These are phyloP conservation scores for Fusarium goolgardi DNA, from an alignment of 2,329 filamentous ascomycete species.

Conservation along the genomic window DNA sequence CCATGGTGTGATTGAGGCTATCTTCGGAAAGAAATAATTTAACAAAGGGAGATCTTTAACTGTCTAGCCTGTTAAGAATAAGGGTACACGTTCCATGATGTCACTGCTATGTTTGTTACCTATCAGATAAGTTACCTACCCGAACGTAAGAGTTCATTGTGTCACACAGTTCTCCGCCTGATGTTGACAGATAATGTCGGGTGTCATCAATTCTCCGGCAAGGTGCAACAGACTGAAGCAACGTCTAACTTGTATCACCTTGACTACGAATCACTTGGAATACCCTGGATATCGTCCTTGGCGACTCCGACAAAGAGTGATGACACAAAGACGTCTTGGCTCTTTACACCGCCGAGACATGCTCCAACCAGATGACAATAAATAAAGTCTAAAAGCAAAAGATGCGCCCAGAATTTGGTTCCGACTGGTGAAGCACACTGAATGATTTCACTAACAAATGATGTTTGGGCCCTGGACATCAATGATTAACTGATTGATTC, in stretches of 20 bases:
- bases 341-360: not conserved
- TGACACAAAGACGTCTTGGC: conserved; percentile 1
- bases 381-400: no score
- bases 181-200: not conserved
- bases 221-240: not conserved
- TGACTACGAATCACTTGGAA: not conserved
- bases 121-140: no score
- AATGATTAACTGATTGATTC: not conserved
- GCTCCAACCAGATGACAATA: not conserved
- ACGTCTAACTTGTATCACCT: not conserved
- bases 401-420: not conserved
- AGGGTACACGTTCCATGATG: not conserved
- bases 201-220: not conserved
- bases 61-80: not conserved
- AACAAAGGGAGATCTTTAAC: not conserved
- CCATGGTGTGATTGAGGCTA: not conserved
- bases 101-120: not conserved
- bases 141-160: no score
- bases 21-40: not conserved
- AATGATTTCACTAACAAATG: not conserved
- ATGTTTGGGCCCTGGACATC: not conserved
- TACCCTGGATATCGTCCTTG: not conserved
- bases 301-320: not conserved
- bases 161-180: not conserved
- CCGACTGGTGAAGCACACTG: not conserved